These are phyloP conservation scores for Aspergillus ustus DNA, from an alignment of 2,329 filamentous ascomycete species.

Conservation along the genomic window DNA sequence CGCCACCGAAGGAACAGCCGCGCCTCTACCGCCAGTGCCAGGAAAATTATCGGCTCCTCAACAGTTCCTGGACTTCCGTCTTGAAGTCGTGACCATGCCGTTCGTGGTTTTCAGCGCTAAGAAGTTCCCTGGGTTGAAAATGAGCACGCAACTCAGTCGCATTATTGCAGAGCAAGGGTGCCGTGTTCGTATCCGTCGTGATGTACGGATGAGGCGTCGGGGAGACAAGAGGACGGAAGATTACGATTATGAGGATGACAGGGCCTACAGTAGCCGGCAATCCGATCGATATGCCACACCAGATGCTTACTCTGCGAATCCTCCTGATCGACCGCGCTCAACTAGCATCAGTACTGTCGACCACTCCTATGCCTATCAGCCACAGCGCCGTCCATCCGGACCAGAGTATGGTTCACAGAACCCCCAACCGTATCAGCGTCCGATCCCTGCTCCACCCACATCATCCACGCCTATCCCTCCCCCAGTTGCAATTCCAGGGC, in stretches of 20 bases:
- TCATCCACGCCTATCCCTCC: slow-evolving; percentile 40
- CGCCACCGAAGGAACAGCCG: slow-evolving; percentile 62
- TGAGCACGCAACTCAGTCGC: slow-evolving; percentile 86
- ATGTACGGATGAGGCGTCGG: slow-evolving; percentile 87
- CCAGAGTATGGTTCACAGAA: slow-evolving; percentile 48
- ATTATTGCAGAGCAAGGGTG: slow-evolving; percentile 96
- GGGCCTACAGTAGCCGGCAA: slow-evolving; percentile 46
- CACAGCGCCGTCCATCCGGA: slow-evolving; percentile 55
- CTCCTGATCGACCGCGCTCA: slow-evolving; percentile 61
- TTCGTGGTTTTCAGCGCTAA: slow-evolving; percentile 96
- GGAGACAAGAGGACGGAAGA: slow-evolving; percentile 71
- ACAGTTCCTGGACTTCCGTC: slow-evolving; percentile 76
- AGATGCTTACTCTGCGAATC: slow-evolving; percentile 51
- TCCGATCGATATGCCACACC: slow-evolving; percentile 57
- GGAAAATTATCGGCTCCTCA: slow-evolving; percentile 49
- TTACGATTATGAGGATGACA: slow-evolving; percentile 68
- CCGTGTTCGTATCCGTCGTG: slow-evolving; percentile 90
- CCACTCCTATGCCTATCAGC: slow-evolving; percentile 46
- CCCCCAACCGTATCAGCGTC: slow-evolving; percentile 40
- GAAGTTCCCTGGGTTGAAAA: slow-evolving; percentile 93
- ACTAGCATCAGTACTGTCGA: slow-evolving; percentile 64
- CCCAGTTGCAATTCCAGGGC: slow-evolving; percentile 31
- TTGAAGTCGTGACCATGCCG: slow-evolving; percentile 85
- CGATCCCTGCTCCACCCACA: slow-evolving; percentile 40
- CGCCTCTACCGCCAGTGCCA: slow-evolving; percentile 40